Evolutionary conservation across 352 stramenopile genomes (phyloP).

Genomic region (Globisporangium uncinulatum): DNA sequence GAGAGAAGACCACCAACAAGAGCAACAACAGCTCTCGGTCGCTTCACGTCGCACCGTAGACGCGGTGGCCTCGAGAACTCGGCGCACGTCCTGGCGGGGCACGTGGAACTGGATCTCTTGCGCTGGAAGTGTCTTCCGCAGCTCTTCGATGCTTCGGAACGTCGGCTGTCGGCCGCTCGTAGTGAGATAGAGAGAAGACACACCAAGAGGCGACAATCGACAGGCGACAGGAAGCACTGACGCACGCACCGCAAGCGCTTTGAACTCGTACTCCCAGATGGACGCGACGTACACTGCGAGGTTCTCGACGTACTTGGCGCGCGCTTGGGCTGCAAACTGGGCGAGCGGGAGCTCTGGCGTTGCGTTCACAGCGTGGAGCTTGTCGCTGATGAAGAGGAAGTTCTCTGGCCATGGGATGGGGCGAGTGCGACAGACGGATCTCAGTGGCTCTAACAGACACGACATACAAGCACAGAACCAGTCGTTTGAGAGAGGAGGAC

Average conservation of each 20-base stretch:
- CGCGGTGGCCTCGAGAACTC: conserved; percentile 34
- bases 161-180: conserved; percentile 21
- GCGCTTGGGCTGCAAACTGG: conserved; percentile 43
- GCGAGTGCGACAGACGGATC: neutral
- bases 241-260: conserved; percentile 36
- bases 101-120: conserved; percentile 68
- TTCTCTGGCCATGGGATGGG: conserved; percentile 33
- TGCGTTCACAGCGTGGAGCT: conserved; percentile 38
- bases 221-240: too few species aligned
- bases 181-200: too few species aligned
- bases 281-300: conserved; percentile 44
- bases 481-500: neutral
- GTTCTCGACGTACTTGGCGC: conserved; percentile 35
- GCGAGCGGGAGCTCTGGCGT: conserved; percentile 36
- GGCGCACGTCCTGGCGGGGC: conserved; percentile 51
- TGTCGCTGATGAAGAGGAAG: conserved; percentile 57
- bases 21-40: neutral
- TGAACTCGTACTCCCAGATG: conserved; percentile 70
- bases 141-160: conserved; percentile 44
- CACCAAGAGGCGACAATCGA: neutral
- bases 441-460: neutral
- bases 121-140: conserved; percentile 47
- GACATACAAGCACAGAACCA: neutral
- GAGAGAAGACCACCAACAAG: neutral
- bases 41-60: conserved; percentile 23